Evolutionary conservation across 2,329 filamentous ascomycete species (phyloP), one percentile per base, ranked within the genome.

Genomic region (Grosmannia serpens): DNA sequence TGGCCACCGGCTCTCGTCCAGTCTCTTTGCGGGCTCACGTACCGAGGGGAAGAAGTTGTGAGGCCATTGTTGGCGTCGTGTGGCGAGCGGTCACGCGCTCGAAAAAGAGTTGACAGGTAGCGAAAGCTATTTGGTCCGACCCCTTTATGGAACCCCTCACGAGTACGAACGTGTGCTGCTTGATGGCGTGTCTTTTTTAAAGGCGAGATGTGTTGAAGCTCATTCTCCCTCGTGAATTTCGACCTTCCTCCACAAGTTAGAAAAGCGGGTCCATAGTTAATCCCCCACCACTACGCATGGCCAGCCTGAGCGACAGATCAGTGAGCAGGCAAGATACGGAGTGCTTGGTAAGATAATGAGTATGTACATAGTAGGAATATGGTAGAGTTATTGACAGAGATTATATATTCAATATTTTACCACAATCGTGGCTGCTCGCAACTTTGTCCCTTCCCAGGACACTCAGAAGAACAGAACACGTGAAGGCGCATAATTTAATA

Each of bases 31-130:
- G 13, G 10, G 17, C 22, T 27, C 33, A 60, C 73, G 66, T 72
- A 88, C 86, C 86, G 65, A 89, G 75, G 58, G 86, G 87, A 58
- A 90, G 79, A 58, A 90, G 80, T 73, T 89, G 86, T 59, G 87
- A 87, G 51, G 87, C 81, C 86, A 89, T 88, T 13, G 50, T 64
- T 22, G 41, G 50, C 10, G 44, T 31, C 44, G 38, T 44, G 20
- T n/a, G 41, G 17, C 41, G 20, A 44, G 20, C 20, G 20, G 7
- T 5, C 10, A 33, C 31, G 10, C 6, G 20, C 41, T 8, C 17
- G 17, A 44, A 44, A 41, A 44, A 44, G 20, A 22, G 5, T 3
- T 5, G 9, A n/a, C 17, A n/a, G 17, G 20, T 15, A 7, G 3
- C 17, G 41, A 44, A 0, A n/a, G 35, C n/a, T 44, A 6, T 44